A percentile compares a stretch with the other conserved stretches of the same genome.
phyloP scores from a whole-genome alignment of 2,329 filamentous ascomycete genomes.

The Talaromyces sp. region DNA sequence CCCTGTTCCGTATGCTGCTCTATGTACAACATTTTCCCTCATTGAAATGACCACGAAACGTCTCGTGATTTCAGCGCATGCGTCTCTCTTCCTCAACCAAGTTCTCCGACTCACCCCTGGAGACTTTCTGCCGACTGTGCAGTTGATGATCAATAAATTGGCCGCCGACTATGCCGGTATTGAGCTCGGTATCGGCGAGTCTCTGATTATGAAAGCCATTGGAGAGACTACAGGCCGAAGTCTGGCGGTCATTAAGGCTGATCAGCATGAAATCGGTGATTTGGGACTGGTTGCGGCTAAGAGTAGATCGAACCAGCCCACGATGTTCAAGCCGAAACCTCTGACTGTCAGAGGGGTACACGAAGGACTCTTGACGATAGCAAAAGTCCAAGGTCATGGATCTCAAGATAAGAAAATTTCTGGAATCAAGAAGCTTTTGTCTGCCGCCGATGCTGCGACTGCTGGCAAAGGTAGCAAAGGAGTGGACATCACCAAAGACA shows the following conservation, averaged over 20 bases:
- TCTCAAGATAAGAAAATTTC: slow-evolving; percentile 88
- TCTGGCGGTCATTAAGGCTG: slow-evolving; percentile 82
- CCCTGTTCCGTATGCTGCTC: slow-evolving; percentile 86
- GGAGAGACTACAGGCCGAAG: slow-evolving; percentile 89
- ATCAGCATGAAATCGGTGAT: slow-evolving; percentile 95
- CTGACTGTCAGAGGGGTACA: slow-evolving; percentile 83
- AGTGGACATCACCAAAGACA: slow-evolving; percentile 83
- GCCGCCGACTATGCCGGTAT: slow-evolving; percentile 95
- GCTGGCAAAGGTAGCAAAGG: slow-evolving; percentile 59
- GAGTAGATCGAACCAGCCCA: slow-evolving; percentile 88
- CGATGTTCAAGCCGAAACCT: slow-evolving; percentile 96
- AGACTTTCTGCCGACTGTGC: slow-evolving; percentile 79
- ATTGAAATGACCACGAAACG: slow-evolving; percentile 93
- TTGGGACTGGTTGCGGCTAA: slow-evolving; percentile 91
- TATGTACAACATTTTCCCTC: slow-evolving; percentile 90
- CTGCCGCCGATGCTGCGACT: slow-evolving; percentile 71
- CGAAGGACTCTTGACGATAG: slow-evolving; percentile 80
- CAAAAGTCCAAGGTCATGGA: slow-evolving; percentile 77
- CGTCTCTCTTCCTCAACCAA: slow-evolving; percentile 83
- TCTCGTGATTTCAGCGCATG: slow-evolving; percentile 80
- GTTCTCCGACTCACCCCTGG: slow-evolving; percentile 85
- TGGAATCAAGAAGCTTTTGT: slow-evolving; percentile 92
- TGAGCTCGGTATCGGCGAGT: slow-evolving; percentile 96
- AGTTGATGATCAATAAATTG: slow-evolving; percentile 97
- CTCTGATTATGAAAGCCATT: slow-evolving; percentile 97